Percentiles rank a stretch among this genome's conserved stretches.
Evolutionary conservation across 768 basidiomycete genomes (phyloP).

Genomic region (Mycena rebaudengoi): DNA sequence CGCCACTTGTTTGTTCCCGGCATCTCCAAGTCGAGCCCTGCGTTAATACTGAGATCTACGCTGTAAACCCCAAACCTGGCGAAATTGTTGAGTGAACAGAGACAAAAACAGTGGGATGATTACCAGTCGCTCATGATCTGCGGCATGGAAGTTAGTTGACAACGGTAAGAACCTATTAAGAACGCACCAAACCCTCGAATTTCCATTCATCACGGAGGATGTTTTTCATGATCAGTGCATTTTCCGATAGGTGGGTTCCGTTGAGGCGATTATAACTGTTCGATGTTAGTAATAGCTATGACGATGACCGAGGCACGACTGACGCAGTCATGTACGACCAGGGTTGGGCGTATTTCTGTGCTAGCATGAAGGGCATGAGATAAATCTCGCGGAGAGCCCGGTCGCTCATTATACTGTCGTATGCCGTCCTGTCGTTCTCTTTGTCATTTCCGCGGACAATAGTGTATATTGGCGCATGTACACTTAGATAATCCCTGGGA

Average conservation of each 20-base stretch:
- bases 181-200: not conserved
- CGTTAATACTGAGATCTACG: constrained; percentile 60
- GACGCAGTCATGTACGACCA: constrained; percentile 70
- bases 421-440: no score
- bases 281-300: not conserved
- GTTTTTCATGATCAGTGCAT: constrained; percentile 55
- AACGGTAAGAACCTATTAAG: constrained; percentile 40
- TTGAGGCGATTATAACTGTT: constrained; percentile 68
- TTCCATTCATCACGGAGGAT: constrained; percentile 62
- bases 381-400: constrained; percentile 75
- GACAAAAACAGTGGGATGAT: not conserved
- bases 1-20: constrained; percentile 45
- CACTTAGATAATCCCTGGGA: no score
- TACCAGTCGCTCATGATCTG: no score
- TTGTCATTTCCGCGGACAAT: no score
- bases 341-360: constrained; percentile 60
- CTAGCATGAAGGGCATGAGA: constrained; percentile 69
- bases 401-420: constrained; percentile 60
- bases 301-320: constrained; percentile 20
- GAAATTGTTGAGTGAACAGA: not conserved
- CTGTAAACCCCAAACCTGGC: constrained; percentile 56
- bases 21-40: constrained; percentile 74
- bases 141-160: no score
- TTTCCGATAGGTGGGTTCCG: constrained; percentile 67
- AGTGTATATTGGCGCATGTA: no score